A percentile compares a stretch with the other conserved stretches of the same genome.
Conservation (phyloP, 768 basidiomycete genomes). For the Mycena sanguinolenta region DNA sequence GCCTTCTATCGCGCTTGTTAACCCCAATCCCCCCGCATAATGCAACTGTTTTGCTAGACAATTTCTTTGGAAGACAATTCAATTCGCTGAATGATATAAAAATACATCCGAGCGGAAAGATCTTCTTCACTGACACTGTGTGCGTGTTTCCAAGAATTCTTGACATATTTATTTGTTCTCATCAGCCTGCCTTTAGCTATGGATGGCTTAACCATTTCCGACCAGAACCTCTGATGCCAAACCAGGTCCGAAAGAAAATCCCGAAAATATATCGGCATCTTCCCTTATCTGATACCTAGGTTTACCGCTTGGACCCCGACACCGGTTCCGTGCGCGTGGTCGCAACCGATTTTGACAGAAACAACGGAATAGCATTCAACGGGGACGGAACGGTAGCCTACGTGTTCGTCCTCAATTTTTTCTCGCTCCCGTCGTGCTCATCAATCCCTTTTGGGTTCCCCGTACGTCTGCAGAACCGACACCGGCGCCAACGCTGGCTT, state of each 20-base stretch:
- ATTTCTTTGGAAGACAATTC: conserved; percentile 85
- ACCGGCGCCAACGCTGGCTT: conserved; percentile 63
- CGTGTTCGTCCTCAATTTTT: conserved; percentile 51
- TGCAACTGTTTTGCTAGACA: conserved; percentile 78
- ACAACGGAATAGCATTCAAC: conserved; percentile 83
- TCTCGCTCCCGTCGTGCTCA: not conserved
- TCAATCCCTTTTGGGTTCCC: not conserved
- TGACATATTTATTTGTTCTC: not conserved
- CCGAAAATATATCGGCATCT: not conserved
- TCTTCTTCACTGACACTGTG: conserved; percentile 84
- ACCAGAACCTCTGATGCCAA: conserved; percentile 73
- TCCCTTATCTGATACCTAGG: conserved; percentile 38
- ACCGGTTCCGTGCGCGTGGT: conserved; percentile 77
- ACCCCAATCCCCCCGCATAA: conserved; percentile 68
- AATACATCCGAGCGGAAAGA: conserved; percentile 74
- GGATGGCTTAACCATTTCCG: conserved; percentile 78
- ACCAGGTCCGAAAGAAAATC: conserved; percentile 51
- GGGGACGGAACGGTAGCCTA: conserved; percentile 75
- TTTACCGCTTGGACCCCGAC: conserved; percentile 80
- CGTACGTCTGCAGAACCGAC: conserved; percentile 56
- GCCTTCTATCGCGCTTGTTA: conserved; percentile 63
- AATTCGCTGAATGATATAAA: conserved; percentile 82
- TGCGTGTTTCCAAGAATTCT: conserved; percentile 42
- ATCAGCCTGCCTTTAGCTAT: conserved; percentile 22
- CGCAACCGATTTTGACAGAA: conserved; percentile 80